Evolutionary conservation across 805 yeast genomes (phyloP), one percentile per base, ranked within the genome.

Genomic region (Candida michaelii): DNA sequence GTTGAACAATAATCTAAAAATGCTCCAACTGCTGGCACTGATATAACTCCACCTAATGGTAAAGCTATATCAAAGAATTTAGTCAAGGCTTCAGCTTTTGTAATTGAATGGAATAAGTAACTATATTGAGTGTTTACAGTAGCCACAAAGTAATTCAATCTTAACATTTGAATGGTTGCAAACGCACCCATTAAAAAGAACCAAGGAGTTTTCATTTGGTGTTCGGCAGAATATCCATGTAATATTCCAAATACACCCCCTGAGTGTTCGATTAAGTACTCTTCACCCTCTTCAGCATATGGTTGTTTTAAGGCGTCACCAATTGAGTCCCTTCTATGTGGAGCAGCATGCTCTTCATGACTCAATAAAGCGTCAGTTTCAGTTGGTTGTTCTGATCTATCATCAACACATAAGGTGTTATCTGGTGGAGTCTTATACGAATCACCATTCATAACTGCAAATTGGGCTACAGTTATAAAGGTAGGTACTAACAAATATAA

Each of bases 101-200:
- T 45, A 12, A 60, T 46, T 0, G 79, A 74, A 14, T 62, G 62
- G 32, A 77, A 61, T 41, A 77, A 54, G 49, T 60, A 77, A 10
- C 71, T 56, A 52, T 77, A 77, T 54, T 77, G 83, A n/a, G 82
- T 67, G 40, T 73, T 70, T 44, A 77, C 66, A 13, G 83, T 77
- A 17, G 82, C 82, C 38, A 77, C 82, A 56, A 77, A 77, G 58
- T 77, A 77, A 58, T 77, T 77, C 42, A 77, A 60, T 52, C 82
- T 62, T 45, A 77, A 64, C 83, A 77, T 77, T 59, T 73, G 80
- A 45, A 77, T 69, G 15, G 77, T 74, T n/a, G 79, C 65, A 53
- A 76, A 76, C 21, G 63, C 37, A 50, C 78, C 69, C 63, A 76
- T 74, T 32, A 77, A 60, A 33, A 59, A 49, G 50, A 77, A 77